phyloP scores from a whole-genome alignment of 2,329 filamentous ascomycete genomes.

The Tolypocladium amazonense region DNA sequence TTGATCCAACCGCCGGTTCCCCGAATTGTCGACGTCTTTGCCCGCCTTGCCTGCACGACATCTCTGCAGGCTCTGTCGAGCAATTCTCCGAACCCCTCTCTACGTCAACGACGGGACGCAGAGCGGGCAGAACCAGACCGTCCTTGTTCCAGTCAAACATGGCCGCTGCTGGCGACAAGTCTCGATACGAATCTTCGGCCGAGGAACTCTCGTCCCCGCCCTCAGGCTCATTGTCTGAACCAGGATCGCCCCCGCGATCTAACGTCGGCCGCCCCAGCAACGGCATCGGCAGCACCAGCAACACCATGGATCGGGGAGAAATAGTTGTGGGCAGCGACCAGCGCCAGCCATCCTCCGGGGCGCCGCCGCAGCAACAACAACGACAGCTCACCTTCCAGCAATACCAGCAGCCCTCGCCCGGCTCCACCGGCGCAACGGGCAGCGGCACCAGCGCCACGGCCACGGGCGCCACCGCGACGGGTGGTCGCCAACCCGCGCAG shows the following conservation, averaged over 20 bases:
- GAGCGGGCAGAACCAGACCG: background rate
- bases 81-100: background rate
- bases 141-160: constrained; percentile 9
- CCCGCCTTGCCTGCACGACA: background rate
- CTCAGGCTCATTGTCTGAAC: constrained; percentile 37
- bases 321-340: constrained; percentile 35
- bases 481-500: constrained; percentile 9
- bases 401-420: constrained; percentile 13
- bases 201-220: constrained; percentile 41
- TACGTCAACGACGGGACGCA: background rate
- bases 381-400: constrained; percentile 15
- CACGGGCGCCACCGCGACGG: constrained; percentile 15
- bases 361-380: constrained; percentile 2
- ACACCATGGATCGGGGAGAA: constrained; percentile 32
- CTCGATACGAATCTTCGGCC: constrained; percentile 35
- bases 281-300: constrained; percentile 7
- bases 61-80: background rate
- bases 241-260: constrained; percentile 32
- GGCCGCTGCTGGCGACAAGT: constrained; percentile 19
- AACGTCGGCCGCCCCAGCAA: constrained; percentile 15
- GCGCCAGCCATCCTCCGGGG: constrained; percentile 6
- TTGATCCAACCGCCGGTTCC: background rate
- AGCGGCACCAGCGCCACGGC: background rate
- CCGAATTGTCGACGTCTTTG: background rate
- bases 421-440: background rate